These are phyloP conservation scores for Diddensiella santjacobensis DNA, from an alignment of 805 yeast genomes.

Conservation along the genomic window DNA sequence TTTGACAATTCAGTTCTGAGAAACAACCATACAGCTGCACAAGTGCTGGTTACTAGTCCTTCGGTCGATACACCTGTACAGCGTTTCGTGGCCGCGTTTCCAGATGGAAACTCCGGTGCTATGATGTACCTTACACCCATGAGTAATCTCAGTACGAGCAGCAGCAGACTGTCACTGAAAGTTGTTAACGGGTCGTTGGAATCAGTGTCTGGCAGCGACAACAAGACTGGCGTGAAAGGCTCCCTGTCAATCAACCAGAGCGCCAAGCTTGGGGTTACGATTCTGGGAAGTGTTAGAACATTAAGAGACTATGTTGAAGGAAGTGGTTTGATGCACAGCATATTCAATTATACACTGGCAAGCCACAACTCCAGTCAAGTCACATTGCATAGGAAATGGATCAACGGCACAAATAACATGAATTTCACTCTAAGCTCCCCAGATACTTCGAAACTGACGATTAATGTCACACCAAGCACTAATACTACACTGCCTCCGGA, in stretches of 20 bases:
- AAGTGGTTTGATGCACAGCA: constrained; percentile 10
- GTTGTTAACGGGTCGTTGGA: constrained; percentile 4
- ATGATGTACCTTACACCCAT: constrained; percentile 2
- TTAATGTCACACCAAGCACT: constrained; percentile 1
- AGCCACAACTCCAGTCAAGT: constrained; percentile 4
- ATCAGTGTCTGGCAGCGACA: constrained; percentile 2
- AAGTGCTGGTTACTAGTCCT: constrained; percentile 5
- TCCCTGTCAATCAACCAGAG: neutral
- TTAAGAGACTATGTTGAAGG: constrained; percentile 12
- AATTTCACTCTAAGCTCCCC: constrained; percentile 8
- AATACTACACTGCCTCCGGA: constrained; percentile 7
- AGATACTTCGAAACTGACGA: neutral
- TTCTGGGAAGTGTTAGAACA: constrained; percentile 7
- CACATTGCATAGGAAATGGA: constrained; percentile 7
- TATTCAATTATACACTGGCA: constrained; percentile 11
- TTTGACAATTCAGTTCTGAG: constrained; percentile 2
- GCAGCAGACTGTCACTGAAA: constrained; percentile 1
- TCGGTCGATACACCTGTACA: constrained; percentile 5
- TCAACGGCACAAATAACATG: constrained; percentile 11
- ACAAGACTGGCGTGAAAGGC: constrained; percentile 8
- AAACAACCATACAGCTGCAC: constrained; percentile 4
- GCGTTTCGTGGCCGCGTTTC: constrained; percentile 10
- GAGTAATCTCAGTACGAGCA: neutral
- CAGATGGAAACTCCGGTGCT: constrained; percentile 11
- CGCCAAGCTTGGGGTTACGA: constrained; percentile 9